A percentile compares a stretch with the other conserved stretches of the same genome.
phyloP scores from a whole-genome alignment of 1,284 basidiomycete species.

The Malassezia furfur region DNA sequence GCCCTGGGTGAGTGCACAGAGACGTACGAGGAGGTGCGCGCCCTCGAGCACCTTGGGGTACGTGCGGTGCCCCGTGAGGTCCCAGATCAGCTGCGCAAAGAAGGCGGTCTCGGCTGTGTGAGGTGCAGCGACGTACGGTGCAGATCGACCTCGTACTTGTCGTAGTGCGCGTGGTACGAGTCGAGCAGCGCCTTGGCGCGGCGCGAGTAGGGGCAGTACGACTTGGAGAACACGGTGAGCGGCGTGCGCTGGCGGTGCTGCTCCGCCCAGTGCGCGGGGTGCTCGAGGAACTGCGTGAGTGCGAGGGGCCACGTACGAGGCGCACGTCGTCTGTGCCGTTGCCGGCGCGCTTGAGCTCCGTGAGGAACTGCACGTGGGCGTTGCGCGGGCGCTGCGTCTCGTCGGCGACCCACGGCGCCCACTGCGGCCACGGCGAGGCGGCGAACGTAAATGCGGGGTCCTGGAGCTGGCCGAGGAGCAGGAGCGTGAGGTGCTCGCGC shows the following conservation, averaged over 20 bases:
- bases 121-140: slow-evolving; percentile 3
- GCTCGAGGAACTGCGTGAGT: slow-evolving; percentile 7
- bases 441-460: slow-evolving; percentile 1
- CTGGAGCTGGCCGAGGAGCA: slow-evolving; percentile 7
- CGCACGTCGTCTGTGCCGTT: slow-evolving; percentile 1
- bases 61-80: slow-evolving; percentile 13
- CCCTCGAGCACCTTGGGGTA: slow-evolving; percentile 13
- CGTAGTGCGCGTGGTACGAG: slow-evolving; percentile 9
- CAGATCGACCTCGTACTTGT: slow-evolving; percentile 17
- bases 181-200: slow-evolving; percentile 16
- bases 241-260: slow-evolving; percentile 10
- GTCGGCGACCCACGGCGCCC: slow-evolving; percentile 5
- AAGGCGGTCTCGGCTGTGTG: background rate
- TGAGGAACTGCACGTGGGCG: slow-evolving; percentile 15
- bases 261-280: slow-evolving; percentile 11
- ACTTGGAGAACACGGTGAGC: slow-evolving; percentile 20
- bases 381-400: background rate
- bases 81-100: background rate
- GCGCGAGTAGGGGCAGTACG: slow-evolving; percentile 22
- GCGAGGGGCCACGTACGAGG: background rate
- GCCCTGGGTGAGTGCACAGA: slow-evolving; percentile 3
- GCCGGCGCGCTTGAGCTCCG: slow-evolving; percentile 4
- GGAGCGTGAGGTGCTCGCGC: background rate
- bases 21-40: slow-evolving; percentile 8
- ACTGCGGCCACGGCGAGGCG: slow-evolving; percentile 4